Percentiles rank a stretch among this genome's conserved stretches.
phyloP scores from a whole-genome alignment of 768 basidiomycete genomes.

The Trametes punicea region DNA sequence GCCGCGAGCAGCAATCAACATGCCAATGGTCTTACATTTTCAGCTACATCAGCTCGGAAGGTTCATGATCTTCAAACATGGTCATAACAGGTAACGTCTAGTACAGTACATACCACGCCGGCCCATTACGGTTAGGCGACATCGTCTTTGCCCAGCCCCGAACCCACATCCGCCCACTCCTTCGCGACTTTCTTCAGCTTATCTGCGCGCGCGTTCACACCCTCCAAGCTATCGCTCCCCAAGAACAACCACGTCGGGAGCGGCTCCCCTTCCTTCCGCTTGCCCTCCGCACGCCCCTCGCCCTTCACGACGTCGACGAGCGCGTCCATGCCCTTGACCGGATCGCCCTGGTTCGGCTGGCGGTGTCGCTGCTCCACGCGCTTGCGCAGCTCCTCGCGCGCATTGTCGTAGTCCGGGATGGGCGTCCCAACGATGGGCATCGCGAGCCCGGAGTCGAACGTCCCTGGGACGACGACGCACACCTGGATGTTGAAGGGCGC shows the following conservation, averaged over 20 bases:
- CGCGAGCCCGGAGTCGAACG: constrained; percentile 23
- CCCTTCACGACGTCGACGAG: constrained; percentile 29
- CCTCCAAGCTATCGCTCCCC: constrained; percentile 24
- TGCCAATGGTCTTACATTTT: too few species aligned
- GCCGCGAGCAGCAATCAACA: too few species aligned
- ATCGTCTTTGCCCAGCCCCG: constrained; percentile 1
- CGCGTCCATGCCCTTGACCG: constrained; percentile 25
- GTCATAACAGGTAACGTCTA: too few species aligned
- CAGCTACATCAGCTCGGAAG: too few species aligned
- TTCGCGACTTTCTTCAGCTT: constrained; percentile 21
- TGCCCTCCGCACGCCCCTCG: constrained; percentile 26
- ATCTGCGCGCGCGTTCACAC: constrained; percentile 21
- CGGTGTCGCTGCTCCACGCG: not conserved
- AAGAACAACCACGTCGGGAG: constrained; percentile 26
- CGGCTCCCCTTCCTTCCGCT: not conserved
- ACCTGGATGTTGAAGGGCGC: constrained; percentile 28
- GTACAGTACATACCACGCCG: too few species aligned
- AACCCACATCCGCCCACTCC: constrained; percentile 9
- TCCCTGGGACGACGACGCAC: constrained; percentile 27
- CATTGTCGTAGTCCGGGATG: constrained; percentile 22
- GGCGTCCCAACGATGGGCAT: not conserved
- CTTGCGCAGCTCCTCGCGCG: constrained; percentile 7
- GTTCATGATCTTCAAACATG: too few species aligned
- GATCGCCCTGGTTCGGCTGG: constrained; percentile 25
- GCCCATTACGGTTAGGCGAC: not conserved